Base-by-base conservation (phyloP, 306 rosid genomes). In the Alnus rubra region DNA sequence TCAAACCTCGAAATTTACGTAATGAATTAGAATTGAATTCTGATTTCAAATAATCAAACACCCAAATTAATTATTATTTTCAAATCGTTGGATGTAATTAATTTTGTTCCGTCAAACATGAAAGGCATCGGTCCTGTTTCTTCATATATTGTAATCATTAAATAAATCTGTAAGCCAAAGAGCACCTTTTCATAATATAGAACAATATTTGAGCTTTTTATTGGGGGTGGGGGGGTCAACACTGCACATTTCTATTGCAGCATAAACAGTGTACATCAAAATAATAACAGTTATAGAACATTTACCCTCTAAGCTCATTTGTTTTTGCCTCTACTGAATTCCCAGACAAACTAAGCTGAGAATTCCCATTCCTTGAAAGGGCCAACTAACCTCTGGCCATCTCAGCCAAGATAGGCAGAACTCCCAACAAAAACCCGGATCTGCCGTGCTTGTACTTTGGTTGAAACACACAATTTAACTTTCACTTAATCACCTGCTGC, bases 401-500 rank as follows among this genome's bases (percentile, higher is more conserved):
- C 64, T 77, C 68, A 52, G 62, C 74, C 78, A 52, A 8, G 54
- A 53, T 64, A 65, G 23, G 62, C 14, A 74, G 72, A 19, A 15
- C 78, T 63, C 56, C 71, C 51, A 47, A 67, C 51, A 62, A 45
- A 23, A 72, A 84, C 69, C 76, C 33, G 37, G 80, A 73, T 45
- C 62, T 72, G 81, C 54, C 73, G 37, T 33, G 37, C 71, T 67
- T 7, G 54, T 35, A 74, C 51, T 78, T 63, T 76, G 62, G 75
- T 79, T 81, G 79, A 23, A 55, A 71, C 68, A 23, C 48, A 63
- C 78, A 63, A 78, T 1, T 67, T 71, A 60, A 82, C 77, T 83
- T 69, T 88, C 83, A 80, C 35, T 79, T 56, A 53, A 81, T 83
- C 48, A 70, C 79, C 23, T 13, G 86, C 91, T 81, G 92, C 84